Evolutionary conservation across 2,329 filamentous ascomycete species (phyloP), one percentile per base, ranked within the genome.

Genomic region (Sporothrix curviconia): DNA sequence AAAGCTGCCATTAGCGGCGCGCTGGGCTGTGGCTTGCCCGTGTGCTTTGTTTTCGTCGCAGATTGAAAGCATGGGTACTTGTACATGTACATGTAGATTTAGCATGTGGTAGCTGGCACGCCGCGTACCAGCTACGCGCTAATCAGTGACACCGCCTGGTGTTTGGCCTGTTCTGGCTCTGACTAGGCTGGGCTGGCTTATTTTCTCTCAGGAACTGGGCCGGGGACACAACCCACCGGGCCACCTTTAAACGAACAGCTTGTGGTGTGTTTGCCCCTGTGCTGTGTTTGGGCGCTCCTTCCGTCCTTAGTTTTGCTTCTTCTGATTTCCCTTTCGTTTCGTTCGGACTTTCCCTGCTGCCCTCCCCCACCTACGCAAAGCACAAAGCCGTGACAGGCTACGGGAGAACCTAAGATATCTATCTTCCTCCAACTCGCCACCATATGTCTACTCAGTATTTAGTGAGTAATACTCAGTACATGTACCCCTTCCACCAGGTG

Each of bases 261-360:
- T 25, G 37, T 55, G 56, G 51, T 37, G 56, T 50, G 54, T 32
- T 39, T 37, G 34, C 54, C 43, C 28, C 52, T 51, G 57, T 44
- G 43, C 34, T 40, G 56, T 43, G 50, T 54, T 47, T 53, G 30
- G 42, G 49, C 50, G 43, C 55, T 53, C 42, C 50, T 37, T 57
- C n/a, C 17, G 12, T 51, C 24, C 39, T 47, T 55, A 12, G 40
- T 17, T 49, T 42, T 49, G n/a, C 15, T 25, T 15, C 12, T 37
- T 28, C 36, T 51, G 37, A 14, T 43, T 25, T 25, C 42, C 19
- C 19, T 19, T 17, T 46, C 17, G 44, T 17, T 52, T 25, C 55
- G 40, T 50, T 49, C 55, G 25, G 39, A 22, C 32, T 28, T 22
- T 17, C 30, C 24, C 15, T 37, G 32, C 34, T 25, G 7, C 5